These are phyloP conservation scores for Limtongozyma cylindracea DNA, from an alignment of 805 yeast genomes.

Conservation along the genomic window DNA sequence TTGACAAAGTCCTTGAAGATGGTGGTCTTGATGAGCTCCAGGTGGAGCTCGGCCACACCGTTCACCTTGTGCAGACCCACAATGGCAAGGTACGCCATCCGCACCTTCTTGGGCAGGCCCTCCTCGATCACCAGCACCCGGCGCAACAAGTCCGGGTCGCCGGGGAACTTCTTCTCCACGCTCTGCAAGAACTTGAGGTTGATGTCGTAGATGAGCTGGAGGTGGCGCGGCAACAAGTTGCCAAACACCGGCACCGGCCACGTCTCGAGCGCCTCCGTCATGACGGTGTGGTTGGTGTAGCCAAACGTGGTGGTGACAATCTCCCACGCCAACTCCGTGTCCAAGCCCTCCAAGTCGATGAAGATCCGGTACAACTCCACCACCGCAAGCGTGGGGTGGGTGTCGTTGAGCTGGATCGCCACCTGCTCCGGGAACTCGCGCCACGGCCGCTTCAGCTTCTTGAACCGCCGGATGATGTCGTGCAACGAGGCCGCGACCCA, in stretches of 20 bases:
- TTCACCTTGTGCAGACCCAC: conserved; percentile 84
- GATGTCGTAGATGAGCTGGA: conserved; percentile 74
- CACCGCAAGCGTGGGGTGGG: conserved; percentile 82
- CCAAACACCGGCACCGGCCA: conserved; percentile 79
- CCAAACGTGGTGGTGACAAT: conserved; percentile 66
- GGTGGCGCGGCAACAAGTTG: conserved; percentile 66
- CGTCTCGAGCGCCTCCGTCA: conserved; percentile 86
- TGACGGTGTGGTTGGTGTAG: conserved; percentile 86
- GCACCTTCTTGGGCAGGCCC: conserved; percentile 50
- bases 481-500: conserved; percentile 92
- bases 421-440: conserved; percentile 59
- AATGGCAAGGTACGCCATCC: conserved; percentile 84
- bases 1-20: conserved; percentile 77
- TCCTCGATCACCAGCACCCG: conserved; percentile 77
- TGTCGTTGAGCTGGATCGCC: conserved; percentile 85
- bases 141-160: conserved; percentile 34
- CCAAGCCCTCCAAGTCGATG: conserved; percentile 60
- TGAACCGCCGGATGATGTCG: conserved; percentile 75
- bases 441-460: conserved; percentile 54
- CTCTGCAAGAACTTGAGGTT: conserved; percentile 53
- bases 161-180: conserved; percentile 58
- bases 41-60: conserved; percentile 90
- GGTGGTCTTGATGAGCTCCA: conserved; percentile 72
- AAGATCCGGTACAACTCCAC: conserved; percentile 74
- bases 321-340: conserved; percentile 71